phyloP scores from a whole-genome alignment of 176 grass and related monocot species.

The Oryza meridionalis region DNA sequence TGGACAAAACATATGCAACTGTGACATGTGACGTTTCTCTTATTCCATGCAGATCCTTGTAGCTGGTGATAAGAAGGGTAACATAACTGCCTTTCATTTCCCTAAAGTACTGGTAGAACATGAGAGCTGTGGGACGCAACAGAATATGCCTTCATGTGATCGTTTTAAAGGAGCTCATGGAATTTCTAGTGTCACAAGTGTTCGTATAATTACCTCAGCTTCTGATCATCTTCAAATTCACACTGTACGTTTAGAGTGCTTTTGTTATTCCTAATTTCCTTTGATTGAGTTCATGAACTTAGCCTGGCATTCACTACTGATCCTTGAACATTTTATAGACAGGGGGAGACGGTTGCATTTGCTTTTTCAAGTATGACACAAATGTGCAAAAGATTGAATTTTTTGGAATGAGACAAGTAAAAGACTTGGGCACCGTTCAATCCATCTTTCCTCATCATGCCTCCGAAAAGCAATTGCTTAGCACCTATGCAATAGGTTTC shows the following conservation, averaged over 20 bases:
- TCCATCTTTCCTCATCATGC: constrained; percentile 47
- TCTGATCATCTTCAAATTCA: constrained; percentile 61
- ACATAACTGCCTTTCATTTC: constrained; percentile 77
- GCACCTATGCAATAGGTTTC: constrained; percentile 82
- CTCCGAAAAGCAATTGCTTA: constrained; percentile 29
- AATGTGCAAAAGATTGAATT: constrained; percentile 57
- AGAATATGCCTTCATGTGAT: constrained; percentile 57
- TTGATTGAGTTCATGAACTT: constrained; percentile 30
- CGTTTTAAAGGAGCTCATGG: constrained; percentile 95
- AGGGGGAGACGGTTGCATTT: constrained; percentile 96
- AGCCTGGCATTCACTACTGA: constrained; percentile 27
- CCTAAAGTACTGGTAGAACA: constrained; percentile 34
- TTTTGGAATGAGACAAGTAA: constrained; percentile 92
- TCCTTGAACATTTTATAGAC: constrained; percentile 70
- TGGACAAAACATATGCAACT: not conserved
- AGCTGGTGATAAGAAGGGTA: constrained; percentile 92
- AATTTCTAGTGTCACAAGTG: constrained; percentile 87
- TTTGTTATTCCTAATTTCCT: too few species aligned
- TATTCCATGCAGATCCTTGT: constrained; percentile 73
- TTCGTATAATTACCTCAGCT: constrained; percentile 59
- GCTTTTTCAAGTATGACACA: constrained; percentile 77
- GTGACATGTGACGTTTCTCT: not conserved
- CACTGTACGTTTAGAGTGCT: constrained; percentile 57
- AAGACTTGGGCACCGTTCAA: constrained; percentile 85
- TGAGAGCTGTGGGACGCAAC: constrained; percentile 31